phyloP scores from a whole-genome alignment of 2,329 filamentous ascomycete genomes.

The Clathrospora elynae region DNA sequence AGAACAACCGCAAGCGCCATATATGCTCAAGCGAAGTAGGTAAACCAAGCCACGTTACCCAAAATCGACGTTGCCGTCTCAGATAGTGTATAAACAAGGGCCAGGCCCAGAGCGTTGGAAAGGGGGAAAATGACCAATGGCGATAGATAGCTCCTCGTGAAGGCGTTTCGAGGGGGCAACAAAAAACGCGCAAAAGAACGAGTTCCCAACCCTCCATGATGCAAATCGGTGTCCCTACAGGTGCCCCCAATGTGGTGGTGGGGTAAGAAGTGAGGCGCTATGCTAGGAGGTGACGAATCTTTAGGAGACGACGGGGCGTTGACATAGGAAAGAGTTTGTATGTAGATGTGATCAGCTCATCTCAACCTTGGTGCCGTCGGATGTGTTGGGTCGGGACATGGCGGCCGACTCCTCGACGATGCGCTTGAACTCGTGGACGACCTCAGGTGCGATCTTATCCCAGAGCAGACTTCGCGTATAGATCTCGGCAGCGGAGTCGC shows the following conservation, averaged over 20 bases:
- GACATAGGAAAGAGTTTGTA: slow-evolving; percentile 29
- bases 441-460: slow-evolving; percentile 90
- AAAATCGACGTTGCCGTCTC: slow-evolving; percentile 44
- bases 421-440: slow-evolving; percentile 89
- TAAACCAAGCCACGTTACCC: slow-evolving; percentile 11
- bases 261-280: slow-evolving; percentile 40
- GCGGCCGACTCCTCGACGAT: slow-evolving; percentile 77
- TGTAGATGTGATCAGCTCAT: slow-evolving; percentile 28
- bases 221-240: slow-evolving; percentile 42
- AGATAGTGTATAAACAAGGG: slow-evolving; percentile 32
- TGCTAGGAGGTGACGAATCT: slow-evolving; percentile 39
- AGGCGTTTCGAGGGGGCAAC: slow-evolving; percentile 11
- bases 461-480: slow-evolving; percentile 91
- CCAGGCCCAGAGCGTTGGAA: slow-evolving; percentile 25
- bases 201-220: slow-evolving; percentile 41
- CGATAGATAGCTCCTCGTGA: slow-evolving; percentile 32
- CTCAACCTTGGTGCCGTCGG: slow-evolving; percentile 43
- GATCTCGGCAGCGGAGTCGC: slow-evolving; percentile 77
- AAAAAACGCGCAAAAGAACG: slow-evolving; percentile 25
- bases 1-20: slow-evolving; percentile 38
- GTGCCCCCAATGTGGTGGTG: slow-evolving; percentile 23
- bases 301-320: slow-evolving; percentile 18
- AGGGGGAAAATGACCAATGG: slow-evolving; percentile 28
- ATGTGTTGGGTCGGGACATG: slow-evolving; percentile 43
- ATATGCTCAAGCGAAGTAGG: slow-evolving; percentile 36